Conservation (phyloP, 2,329 filamentous ascomycete species). For the Lasiodiplodia sp. region DNA sequence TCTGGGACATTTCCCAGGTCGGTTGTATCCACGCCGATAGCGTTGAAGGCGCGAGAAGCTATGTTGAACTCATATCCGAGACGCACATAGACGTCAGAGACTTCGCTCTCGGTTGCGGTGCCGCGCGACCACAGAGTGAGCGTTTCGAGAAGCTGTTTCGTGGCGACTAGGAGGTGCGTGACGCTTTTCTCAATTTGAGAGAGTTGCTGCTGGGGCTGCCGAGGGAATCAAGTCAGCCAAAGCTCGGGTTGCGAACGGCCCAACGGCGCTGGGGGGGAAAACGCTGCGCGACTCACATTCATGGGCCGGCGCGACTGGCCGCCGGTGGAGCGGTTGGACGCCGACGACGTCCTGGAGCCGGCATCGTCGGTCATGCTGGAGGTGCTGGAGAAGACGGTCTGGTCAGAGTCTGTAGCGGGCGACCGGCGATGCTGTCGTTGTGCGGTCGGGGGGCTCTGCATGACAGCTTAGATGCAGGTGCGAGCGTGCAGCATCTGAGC, state of each 20-base stretch:
- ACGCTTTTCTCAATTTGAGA: constrained; percentile 99
- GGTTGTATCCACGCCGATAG: constrained; percentile 93
- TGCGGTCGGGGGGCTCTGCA: constrained; percentile 33
- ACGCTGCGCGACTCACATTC: constrained; percentile 43
- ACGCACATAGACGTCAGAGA: constrained; percentile 97
- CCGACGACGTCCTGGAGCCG: constrained; percentile 69
- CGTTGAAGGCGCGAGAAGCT: constrained; percentile 93
- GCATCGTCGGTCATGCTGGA: constrained; percentile 62
- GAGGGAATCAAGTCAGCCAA: constrained; percentile 28
- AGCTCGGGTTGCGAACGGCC: constrained; percentile 1
- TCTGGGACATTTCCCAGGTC: constrained; percentile 97
- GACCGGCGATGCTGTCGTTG: constrained; percentile 30
- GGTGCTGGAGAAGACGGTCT: constrained; percentile 40
- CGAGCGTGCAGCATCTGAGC: constrained; percentile 26
- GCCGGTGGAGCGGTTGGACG: constrained; percentile 68
- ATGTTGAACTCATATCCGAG: constrained; percentile 99
- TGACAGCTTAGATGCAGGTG: constrained; percentile 26
- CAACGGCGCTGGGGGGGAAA: constrained; percentile 14
- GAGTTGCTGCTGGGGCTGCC: constrained; percentile 74
- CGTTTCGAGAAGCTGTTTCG: constrained; percentile 96
- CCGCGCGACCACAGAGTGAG: constrained; percentile 97
- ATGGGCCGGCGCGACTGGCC: constrained; percentile 46
- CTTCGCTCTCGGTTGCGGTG: constrained; percentile 89
- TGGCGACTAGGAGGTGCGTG: constrained; percentile 94
- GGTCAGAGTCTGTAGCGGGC: constrained; percentile 36